phyloP scores from a whole-genome alignment of 768 basidiomycete species.

The Dioszegia crocea region DNA sequence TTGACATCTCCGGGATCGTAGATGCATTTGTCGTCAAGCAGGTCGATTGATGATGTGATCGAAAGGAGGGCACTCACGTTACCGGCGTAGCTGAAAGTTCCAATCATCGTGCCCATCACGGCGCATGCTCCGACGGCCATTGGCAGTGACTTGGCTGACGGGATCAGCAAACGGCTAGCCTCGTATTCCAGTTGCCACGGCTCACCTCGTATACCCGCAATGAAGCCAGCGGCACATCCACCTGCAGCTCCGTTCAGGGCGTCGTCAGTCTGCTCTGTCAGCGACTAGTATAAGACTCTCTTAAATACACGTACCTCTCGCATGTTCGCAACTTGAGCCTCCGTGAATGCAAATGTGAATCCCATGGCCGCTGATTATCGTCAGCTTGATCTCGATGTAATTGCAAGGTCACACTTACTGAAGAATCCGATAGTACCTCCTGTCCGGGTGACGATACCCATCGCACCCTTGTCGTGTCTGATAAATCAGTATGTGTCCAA shows the following conservation, averaged over 20 bases:
- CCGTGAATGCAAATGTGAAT: conserved; percentile 75
- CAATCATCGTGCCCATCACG: conserved; percentile 71
- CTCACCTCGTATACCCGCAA: conserved; percentile 76
- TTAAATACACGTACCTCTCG: conserved; percentile 54
- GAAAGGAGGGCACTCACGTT: conserved; percentile 46
- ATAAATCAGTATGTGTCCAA: conserved; percentile 2
- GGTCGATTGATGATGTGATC: too few relatives aligned
- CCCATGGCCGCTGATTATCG: conserved; percentile 72
- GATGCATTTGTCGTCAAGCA: too few relatives aligned
- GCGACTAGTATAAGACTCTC: not conserved
- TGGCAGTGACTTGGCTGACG: conserved; percentile 73
- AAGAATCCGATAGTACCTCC: conserved; percentile 89
- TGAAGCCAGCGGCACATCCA: conserved; percentile 87
- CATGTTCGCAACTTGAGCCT: conserved; percentile 73
- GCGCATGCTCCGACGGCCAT: conserved; percentile 74
- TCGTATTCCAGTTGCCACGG: not conserved
- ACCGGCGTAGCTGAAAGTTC: conserved; percentile 75
- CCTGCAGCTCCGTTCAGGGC: conserved; percentile 76
- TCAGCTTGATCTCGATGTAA: conserved; percentile 1
- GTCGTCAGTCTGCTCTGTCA: conserved; percentile 57
- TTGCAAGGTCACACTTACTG: conserved; percentile 56
- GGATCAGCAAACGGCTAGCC: conserved; percentile 5
- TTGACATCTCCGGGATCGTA: too few relatives aligned
- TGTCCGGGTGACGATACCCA: conserved; percentile 79
- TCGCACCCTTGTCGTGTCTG: conserved; percentile 68